phyloP scores from a whole-genome alignment of 2,329 filamentous ascomycete species.

The Simplicillium aogashimaense region DNA sequence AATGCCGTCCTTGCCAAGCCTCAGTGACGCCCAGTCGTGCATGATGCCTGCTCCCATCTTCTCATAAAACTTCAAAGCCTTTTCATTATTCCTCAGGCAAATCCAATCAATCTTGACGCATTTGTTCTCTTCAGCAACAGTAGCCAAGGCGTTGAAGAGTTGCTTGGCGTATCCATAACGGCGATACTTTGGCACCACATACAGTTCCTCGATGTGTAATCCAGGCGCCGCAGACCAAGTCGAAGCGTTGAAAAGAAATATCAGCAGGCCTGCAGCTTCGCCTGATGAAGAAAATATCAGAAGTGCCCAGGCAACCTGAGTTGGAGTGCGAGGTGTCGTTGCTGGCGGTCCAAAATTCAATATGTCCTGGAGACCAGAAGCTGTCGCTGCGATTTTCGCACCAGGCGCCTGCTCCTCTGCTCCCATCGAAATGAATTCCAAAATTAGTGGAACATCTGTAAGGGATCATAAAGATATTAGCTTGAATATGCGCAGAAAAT shows the following conservation, averaged over 20 bases:
- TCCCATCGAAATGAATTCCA: too few relatives aligned
- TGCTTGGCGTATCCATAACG: constrained; percentile 5
- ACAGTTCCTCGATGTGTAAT: constrained; percentile 8
- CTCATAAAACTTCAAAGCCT: constrained; percentile 7
- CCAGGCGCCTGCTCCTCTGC: too few relatives aligned
- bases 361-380: too few relatives aligned
- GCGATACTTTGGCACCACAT: constrained; percentile 3
- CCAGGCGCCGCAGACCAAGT: constrained; percentile 7
- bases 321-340: too few relatives aligned
- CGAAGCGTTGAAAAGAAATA: constrained; percentile 8
- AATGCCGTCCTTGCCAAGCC: constrained; percentile 1
- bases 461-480: too few relatives aligned
- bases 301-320: too few relatives aligned
- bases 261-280: constrained; percentile 6
- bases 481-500: too few relatives aligned
- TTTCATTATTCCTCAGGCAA: constrained; percentile 6
- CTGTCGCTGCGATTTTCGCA: too few relatives aligned
- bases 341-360: too few relatives aligned
- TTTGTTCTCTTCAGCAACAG: constrained; percentile 1
- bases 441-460: too few relatives aligned
- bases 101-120: constrained; percentile 8
- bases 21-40: constrained; percentile 6
- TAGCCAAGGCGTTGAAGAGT: constrained; percentile 6
- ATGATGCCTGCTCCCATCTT: constrained; percentile 5
- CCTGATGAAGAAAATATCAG: not conserved